Conservation (phyloP, 2,329 filamentous ascomycete species). For the Penicillium polonicum region DNA sequence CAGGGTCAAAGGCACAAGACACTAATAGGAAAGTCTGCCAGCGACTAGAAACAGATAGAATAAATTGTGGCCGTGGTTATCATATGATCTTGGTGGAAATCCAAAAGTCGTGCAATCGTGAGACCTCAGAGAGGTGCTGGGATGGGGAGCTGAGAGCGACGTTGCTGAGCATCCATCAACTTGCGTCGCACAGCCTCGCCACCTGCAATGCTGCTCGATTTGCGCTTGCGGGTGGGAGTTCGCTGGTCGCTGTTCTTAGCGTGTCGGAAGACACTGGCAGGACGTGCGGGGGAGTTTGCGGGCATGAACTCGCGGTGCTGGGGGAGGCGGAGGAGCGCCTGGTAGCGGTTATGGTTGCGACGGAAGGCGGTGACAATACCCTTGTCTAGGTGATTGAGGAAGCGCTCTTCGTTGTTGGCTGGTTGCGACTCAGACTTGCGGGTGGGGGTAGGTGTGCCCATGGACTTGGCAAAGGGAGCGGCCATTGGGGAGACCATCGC, state of each 20-base stretch:
- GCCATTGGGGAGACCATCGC: constrained; percentile 47
- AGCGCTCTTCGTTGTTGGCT: constrained; percentile 46
- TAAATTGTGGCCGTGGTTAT: constrained; percentile 26
- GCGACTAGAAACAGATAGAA: constrained; percentile 20
- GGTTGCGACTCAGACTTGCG: constrained; percentile 33
- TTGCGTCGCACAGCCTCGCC: constrained; percentile 46
- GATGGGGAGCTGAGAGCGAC: constrained; percentile 40
- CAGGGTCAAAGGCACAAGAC: not conserved
- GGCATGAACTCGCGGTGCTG: constrained; percentile 48
- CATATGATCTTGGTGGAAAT: constrained; percentile 22
- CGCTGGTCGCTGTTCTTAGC: constrained; percentile 41
- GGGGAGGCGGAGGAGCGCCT: constrained; percentile 50
- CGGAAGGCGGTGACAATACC: constrained; percentile 78
- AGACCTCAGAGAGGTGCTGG: constrained; percentile 18
- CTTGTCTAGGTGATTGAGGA: constrained; percentile 67
- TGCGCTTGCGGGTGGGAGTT: constrained; percentile 43
- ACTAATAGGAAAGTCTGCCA: constrained; percentile 20
- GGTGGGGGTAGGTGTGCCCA: constrained; percentile 38
- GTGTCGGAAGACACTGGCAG: constrained; percentile 46
- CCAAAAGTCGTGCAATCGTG: constrained; percentile 23
- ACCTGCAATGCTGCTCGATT: constrained; percentile 37
- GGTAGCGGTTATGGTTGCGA: constrained; percentile 53
- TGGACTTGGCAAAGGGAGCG: constrained; percentile 42
- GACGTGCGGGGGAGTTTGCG: constrained; percentile 43
- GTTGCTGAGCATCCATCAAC: constrained; percentile 43